Evolutionary conservation across 2,329 filamentous ascomycete genomes (phyloP), one percentile per base, ranked within the genome.

Genomic region (Talaromyces sp.): DNA sequence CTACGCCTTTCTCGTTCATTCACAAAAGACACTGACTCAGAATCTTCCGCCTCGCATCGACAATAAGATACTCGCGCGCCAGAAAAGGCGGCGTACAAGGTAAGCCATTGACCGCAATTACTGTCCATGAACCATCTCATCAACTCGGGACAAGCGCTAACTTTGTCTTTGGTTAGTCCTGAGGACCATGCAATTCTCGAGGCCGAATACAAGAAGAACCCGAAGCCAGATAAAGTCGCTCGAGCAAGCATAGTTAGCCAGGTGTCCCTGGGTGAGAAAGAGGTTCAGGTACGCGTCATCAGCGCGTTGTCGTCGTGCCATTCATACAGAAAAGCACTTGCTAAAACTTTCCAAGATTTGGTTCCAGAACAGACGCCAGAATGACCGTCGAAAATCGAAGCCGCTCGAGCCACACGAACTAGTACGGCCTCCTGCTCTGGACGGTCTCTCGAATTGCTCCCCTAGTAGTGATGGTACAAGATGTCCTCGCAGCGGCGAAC

Each of bases 291-390:
- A 81, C 78, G 89, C 78, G 56, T 66, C 33, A 35, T 41, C n/a
- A 49, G 27, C 64, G 61, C 64, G 45, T 61, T 35, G 19, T 61
- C 19, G 35, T 15, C 27, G 25, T 56, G 13, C 22, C 13, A 49
- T 17, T 41, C 19, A 25, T 25, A 15, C 4, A 25, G 45, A 13
- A 33, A 52, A 17, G 1, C 43, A 45, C 31, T 63, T 11, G 39
- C 57, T 63, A 37, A 67, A 50, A 41, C 19, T 9, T 45, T 25
- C 6, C 41, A 67, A 97, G 94, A 97, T 97, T 72, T 98, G 94
- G 94, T 97, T 97, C 80, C 94, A 97, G 74, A 97, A 97, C 74
- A 88, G 93, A 73, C 87, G 94, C 69, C 94, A 98, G 78, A 97
- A 96, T 78, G 92, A 96, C 76, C 87, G 94, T 71, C 87, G 94